Evolutionary conservation across 2,329 filamentous ascomycete species (phyloP), one percentile per base, ranked within the genome.

Genomic region (Drechmeria coniospora): DNA sequence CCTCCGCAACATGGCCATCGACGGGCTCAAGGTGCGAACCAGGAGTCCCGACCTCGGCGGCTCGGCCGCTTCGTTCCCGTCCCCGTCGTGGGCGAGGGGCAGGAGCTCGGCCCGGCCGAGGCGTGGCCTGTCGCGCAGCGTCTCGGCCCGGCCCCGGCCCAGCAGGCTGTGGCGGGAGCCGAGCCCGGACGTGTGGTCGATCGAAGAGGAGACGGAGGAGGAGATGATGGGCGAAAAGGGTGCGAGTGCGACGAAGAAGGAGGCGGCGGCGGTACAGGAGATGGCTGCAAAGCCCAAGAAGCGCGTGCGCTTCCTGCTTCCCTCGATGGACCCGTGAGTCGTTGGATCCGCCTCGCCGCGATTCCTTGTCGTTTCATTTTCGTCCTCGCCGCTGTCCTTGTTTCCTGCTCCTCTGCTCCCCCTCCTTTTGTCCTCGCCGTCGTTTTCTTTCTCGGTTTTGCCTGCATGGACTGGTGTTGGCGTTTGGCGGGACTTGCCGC

Each of bases 131-230:
- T 32, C 44, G 20, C 33, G 44, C 9, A 48, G 41, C 30, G 32
- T 41, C 23, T 45, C 49, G 15, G 38, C 41, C 26, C 48, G 45
- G 19, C 53, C 41, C 33, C 53, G 57, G 23, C 58, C 61, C 7
- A 40, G 46, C 12, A 50, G 52, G 26, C 39, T 67, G 2, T 72
- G 67, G 67, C 53, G 65, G 21, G 60, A 68, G 47, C 67, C 67
- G 6, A 71, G 66, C 40, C 65, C 65, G 0, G 65, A 70, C 29
- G 67, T 72, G 4, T 72, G 65, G 60, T 63, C 63, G 17, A 72
- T 72, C 31, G 61, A 68, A 46, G 67, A 72, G 44, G 65, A 71
- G 49, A 61, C 61, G 1, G 65, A 68, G 47, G 63, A 65, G 40
- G 63, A 68, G 39, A 44, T 60, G 15, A 46, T 56, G 13, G 49